Evolutionary conservation across 805 yeast species (phyloP).

Genomic region (Candida xyloterini): DNA sequence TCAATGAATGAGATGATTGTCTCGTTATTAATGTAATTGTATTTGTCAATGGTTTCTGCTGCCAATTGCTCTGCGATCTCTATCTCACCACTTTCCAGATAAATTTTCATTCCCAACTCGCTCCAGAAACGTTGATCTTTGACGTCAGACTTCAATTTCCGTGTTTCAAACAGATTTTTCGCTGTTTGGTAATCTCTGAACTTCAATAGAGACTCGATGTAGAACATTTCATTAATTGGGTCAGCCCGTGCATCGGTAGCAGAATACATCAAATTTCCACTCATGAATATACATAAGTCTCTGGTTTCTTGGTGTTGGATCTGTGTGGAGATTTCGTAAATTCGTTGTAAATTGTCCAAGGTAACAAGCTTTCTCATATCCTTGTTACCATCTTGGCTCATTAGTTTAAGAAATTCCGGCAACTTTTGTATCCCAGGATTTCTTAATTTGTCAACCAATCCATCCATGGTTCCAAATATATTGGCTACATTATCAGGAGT

Average conservation of each 20-base stretch:
- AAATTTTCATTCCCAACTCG: conserved; percentile 45
- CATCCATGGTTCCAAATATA: conserved; percentile 23
- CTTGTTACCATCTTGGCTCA: conserved; percentile 18
- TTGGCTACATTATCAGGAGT: conserved; percentile 22
- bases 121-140: conserved; percentile 48
- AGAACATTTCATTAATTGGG: conserved; percentile 49
- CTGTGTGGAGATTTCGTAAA: conserved; percentile 41
- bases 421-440: conserved; percentile 24
- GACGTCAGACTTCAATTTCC: conserved; percentile 34
- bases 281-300: conserved; percentile 34
- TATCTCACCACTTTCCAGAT: conserved; percentile 34
- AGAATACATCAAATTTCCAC: conserved; percentile 44
- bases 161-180: conserved; percentile 34
- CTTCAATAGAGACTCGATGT: conserved; percentile 42
- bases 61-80: conserved; percentile 37
- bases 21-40: conserved; percentile 37
- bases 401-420: conserved; percentile 23
- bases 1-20: conserved; percentile 36
- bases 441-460: conserved; percentile 19
- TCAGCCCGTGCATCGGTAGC: conserved; percentile 44
- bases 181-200: conserved; percentile 37
- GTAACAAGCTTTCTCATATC: conserved; percentile 26
- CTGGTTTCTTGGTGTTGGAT: conserved; percentile 33
- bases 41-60: conserved; percentile 26
- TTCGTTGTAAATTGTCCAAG: conserved; percentile 34